Percentiles rank a stretch among this genome's conserved stretches.
phyloP scores from a whole-genome alignment of 305 asterid genomes.

The Plantago rigida region DNA sequence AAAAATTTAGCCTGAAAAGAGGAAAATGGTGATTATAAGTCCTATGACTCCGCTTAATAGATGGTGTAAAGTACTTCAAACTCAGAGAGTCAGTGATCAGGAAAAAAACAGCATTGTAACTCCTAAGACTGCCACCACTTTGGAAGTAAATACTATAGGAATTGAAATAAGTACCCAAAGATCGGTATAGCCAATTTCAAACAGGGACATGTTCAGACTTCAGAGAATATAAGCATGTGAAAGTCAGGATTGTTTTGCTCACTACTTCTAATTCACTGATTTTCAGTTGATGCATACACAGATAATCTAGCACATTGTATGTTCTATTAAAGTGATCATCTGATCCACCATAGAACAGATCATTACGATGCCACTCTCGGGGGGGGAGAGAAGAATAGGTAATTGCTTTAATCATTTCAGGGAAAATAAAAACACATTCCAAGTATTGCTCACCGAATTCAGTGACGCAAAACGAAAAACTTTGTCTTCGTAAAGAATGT shows the following conservation, averaged over 20 bases:
- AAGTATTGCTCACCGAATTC: slow-evolving; percentile 60
- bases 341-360: too few species aligned
- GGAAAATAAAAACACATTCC: background rate
- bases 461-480: slow-evolving; percentile 77
- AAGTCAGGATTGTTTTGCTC: too few species aligned
- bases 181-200: too few species aligned
- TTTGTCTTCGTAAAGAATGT: slow-evolving; percentile 81
- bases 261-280: too few species aligned
- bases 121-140: too few species aligned
- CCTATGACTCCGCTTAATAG: background rate
- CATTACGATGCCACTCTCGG: background rate
- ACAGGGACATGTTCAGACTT: too few species aligned
- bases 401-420: background rate
- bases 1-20: slow-evolving; percentile 80
- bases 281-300: background rate
- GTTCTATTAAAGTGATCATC: background rate
- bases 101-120: too few species aligned
- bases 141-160: background rate
- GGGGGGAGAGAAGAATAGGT: too few species aligned
- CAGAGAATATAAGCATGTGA: too few species aligned
- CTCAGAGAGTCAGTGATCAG: background rate
- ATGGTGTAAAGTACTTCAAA: background rate
- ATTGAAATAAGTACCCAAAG: background rate
- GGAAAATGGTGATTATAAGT: slow-evolving; percentile 15
- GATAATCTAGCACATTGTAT: background rate